Evolutionary conservation across 345 rosid species (phyloP), one percentile per base, ranked within the genome.

Genomic region (Diplotaxis tenuifolia): DNA sequence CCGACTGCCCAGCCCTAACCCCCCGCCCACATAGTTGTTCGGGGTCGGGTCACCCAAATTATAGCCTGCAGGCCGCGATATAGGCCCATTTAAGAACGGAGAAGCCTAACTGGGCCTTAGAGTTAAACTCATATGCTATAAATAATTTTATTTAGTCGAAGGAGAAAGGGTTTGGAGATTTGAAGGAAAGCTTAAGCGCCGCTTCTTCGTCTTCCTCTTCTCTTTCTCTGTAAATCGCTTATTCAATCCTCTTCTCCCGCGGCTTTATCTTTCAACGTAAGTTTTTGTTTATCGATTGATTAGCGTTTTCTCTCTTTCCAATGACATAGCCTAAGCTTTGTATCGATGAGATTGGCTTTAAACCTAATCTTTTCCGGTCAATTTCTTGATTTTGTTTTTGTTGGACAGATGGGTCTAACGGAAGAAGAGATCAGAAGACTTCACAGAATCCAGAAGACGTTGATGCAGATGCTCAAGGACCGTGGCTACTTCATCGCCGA

Each of bases 401-500:
- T 34, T 14, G 2, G 14, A 58, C 82, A 77, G 19, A 95, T 95
- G 98, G 34, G 72, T 22, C 72, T 91, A 6, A 67, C 91, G 1
- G 92, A 86, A 18, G 96, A 88, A 5, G 96, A 88, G 69, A 81
- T 86, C 70, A 88, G 76, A 74, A 73, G 91, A 78, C 82, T 95
- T 0, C 76, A 55, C 70, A 83, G 91, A 75, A 86, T 90, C 31
- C 83, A 92, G 3, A 83, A 71, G 83, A 86, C 94, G 18, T 88
- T 87, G 76, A 82, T 88, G 96, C 92, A 88, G 75, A 92, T 92
- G 91, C 80, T 92, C 22, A 85, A 68, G 77, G 96, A 92, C 72
- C 76, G 96, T 31, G 92, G 86, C 29, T 95, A 95, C 78, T 77
- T 89, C 7, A 86, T 95, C 2, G 81, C 82, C 7, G 90, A 90